These are phyloP conservation scores for Aspergillus sp. DNA, from an alignment of 2,329 filamentous ascomycete genomes.

Conservation along the genomic window DNA sequence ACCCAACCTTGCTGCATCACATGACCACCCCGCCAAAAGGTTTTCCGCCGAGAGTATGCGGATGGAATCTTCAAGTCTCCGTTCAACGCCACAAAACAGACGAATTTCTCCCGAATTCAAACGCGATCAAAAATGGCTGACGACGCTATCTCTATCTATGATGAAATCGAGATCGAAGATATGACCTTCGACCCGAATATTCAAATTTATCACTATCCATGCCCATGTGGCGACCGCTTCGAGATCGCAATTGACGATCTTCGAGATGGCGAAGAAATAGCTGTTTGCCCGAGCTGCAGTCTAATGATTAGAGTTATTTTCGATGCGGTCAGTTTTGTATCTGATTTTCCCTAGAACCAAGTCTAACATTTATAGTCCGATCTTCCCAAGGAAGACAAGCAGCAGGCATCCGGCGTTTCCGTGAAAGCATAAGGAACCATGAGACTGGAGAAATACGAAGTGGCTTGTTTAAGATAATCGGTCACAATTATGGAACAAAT, in stretches of 20 bases:
- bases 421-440: conserved; percentile 37
- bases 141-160: conserved; percentile 75
- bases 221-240: conserved; percentile 95
- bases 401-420: conserved; percentile 32
- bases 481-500: not conserved
- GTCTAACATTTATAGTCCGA: conserved; percentile 43
- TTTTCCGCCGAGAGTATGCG: conserved; percentile 19
- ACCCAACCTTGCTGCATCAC: conserved; percentile 24
- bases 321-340: conserved; percentile 53
- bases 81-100: not conserved
- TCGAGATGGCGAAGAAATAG: conserved; percentile 86
- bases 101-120: not conserved
- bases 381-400: conserved; percentile 48
- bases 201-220: conserved; percentile 93
- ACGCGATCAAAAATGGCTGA: conserved; percentile 55
- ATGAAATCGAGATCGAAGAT: conserved; percentile 98
- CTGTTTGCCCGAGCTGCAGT: conserved; percentile 96
- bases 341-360: conserved; percentile 10
- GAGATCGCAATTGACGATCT: conserved; percentile 84
- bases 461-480: not conserved
- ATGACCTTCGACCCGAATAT: conserved; percentile 84
- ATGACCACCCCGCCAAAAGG: conserved; percentile 28
- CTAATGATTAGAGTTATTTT: conserved; percentile 96
- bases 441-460: not conserved
- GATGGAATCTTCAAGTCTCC: not conserved